Base-by-base conservation (phyloP, 2,329 filamentous ascomycete species). In the Metarhizium humberi region DNA sequence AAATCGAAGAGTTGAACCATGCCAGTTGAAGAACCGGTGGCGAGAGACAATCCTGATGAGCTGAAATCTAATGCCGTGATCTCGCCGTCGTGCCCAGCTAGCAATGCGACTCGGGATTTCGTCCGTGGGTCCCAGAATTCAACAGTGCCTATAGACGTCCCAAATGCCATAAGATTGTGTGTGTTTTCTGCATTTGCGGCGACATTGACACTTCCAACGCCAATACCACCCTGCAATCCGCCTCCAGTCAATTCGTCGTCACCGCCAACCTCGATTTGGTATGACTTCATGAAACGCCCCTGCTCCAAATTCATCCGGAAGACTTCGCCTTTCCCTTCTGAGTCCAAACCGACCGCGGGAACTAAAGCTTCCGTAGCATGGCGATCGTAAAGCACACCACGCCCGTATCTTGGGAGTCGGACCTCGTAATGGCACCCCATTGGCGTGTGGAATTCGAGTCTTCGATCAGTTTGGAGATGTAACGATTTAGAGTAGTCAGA, bases 111-210 rank as follows among this genome's bases (percentile, higher is more conserved):
- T 56, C 90, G 80, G 54, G 86, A 87, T 66, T 90, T 87, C 34
- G 88, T 91, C 57, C 94, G 82, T 1, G 92, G 82, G 67, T 99
- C 94, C 90, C 92, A 99, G 66, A 97, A 92, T 68, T 99, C 94
- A 30, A 97, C 90, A 1, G 92, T 96, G n/a, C 94, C 92, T 55
- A 94, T 76, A 3, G 90, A 92, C 1, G 94, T 99, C 53, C 95
- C 94, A 64, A 99, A 99, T 0, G 92, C 92, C 38, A 92, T 79
- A 4, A 99, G 77, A 55, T 94, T 94, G 69, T 99, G 94, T 50
- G 88, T 92, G 45, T 86, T 81, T 67, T 96, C 90, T 3, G 94
- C 94, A 57, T 96, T 83, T 3, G 92, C 87, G 13, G 85, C 92
- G 7, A 86, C 86, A 66, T 97, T 96, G 53, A 97, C 91, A 52